Evolutionary conservation across 1,284 basidiomycete genomes (phyloP).

Genomic region (Trametes sp.): DNA sequence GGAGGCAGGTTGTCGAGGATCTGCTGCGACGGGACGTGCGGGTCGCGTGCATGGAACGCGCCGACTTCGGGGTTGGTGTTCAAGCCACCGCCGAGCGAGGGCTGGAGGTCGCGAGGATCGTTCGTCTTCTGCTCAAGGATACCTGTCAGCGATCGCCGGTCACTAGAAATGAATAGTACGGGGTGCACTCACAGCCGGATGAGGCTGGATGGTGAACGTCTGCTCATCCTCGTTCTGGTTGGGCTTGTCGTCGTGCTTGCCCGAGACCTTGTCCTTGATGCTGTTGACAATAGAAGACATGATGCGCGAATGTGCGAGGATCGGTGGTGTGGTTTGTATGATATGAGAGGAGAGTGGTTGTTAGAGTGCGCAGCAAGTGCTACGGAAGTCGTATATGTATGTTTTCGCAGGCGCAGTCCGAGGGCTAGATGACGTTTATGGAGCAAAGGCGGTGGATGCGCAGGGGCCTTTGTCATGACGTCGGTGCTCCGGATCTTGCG

Average conservation of each 20-base stretch:
- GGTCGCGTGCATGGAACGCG: conserved; percentile 53
- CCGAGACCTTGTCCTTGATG: conserved; percentile 31
- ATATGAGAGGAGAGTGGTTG: not conserved
- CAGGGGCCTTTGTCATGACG: conserved; percentile 31
- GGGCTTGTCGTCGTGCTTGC: conserved; percentile 13
- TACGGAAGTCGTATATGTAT: conserved; percentile 8
- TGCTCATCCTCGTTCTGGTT: conserved; percentile 38
- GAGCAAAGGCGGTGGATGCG: conserved; percentile 22
- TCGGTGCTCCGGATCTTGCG: conserved; percentile 18
- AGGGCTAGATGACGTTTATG: conserved; percentile 23
- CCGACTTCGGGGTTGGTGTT: conserved; percentile 42
- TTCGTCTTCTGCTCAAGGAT: conserved; percentile 52
- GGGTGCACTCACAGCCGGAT: conserved; percentile 53
- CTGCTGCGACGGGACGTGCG: conserved; percentile 47
- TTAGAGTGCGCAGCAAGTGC: not conserved
- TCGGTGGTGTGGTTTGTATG: not conserved
- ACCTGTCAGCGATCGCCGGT: too few relatives aligned
- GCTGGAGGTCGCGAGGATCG: conserved; percentile 55
- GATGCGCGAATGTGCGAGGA: conserved; percentile 4
- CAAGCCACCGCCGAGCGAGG: conserved; percentile 47
- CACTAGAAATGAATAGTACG: not conserved
- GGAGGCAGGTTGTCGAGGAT: conserved; percentile 35
- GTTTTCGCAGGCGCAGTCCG: conserved; percentile 13
- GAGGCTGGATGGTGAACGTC: conserved; percentile 55
- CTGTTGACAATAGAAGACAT: conserved; percentile 32